These are phyloP conservation scores for Crithidia bombi DNA, from an alignment of 208 protist species.

Conservation along the genomic window DNA sequence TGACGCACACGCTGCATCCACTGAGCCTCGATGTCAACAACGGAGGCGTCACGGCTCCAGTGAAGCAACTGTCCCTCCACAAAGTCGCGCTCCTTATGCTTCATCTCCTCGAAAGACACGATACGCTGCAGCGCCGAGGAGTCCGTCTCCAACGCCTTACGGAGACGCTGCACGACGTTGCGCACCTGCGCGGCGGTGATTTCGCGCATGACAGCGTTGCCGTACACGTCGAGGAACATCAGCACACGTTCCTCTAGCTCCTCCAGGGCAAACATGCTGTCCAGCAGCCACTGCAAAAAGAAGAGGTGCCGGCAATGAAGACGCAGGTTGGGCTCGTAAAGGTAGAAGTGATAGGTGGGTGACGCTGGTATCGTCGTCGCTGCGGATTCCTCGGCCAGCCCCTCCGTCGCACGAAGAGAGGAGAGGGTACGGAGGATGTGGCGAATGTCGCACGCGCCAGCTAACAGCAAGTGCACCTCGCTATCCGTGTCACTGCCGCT, in stretches of 20 bases:
- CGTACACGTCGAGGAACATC: conserved; percentile 92
- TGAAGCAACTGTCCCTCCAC: conserved; percentile 82
- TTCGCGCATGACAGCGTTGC: conserved; percentile 79
- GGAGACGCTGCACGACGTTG: conserved; percentile 67
- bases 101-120: conserved; percentile 78
- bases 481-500: neutral
- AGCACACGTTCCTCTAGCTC: conserved; percentile 89
- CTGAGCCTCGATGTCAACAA: conserved; percentile 57
- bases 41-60: conserved; percentile 72
- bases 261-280: conserved; percentile 86
- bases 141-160: conserved; percentile 47
- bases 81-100: conserved; percentile 88
- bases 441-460: conserved; percentile 78
- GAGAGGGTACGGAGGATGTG: conserved; percentile 86
- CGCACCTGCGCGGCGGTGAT: conserved; percentile 76
- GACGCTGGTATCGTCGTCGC: neutral
- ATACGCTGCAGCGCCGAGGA: conserved; percentile 39
- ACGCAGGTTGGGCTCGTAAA: conserved; percentile 90
- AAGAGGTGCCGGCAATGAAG: conserved; percentile 88
- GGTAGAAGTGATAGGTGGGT: conserved; percentile 75
- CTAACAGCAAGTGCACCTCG: conserved; percentile 65
- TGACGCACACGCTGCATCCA: conserved; percentile 75
- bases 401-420: conserved; percentile 44
- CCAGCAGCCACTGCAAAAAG: conserved; percentile 91
- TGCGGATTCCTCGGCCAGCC: neutral